Evolutionary conservation across 345 rosid genomes (phyloP).

Genomic region (Anacardium occidentale): DNA sequence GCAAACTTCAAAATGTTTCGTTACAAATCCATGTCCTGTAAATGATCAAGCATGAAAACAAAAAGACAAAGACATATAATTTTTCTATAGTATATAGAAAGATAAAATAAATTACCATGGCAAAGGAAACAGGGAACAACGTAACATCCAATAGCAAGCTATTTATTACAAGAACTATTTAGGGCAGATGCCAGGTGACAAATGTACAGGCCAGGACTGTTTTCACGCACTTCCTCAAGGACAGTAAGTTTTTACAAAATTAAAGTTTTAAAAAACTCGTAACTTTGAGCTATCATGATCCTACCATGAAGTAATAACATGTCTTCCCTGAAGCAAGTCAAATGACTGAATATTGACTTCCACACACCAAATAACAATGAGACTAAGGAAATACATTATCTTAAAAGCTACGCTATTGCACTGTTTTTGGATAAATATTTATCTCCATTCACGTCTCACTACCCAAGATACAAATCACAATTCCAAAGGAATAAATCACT

Average conservation of each 20-base stretch:
- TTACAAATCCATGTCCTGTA: too few relatives aligned
- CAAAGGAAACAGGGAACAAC: neutral
- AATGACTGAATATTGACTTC: neutral
- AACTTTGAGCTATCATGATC: neutral
- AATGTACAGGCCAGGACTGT: neutral
- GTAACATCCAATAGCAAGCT: neutral
- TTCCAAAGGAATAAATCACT: neutral
- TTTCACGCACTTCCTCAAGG: neutral
- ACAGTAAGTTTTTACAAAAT: neutral
- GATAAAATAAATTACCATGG: too few relatives aligned
- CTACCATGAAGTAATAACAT: too few relatives aligned
- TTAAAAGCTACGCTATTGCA: neutral
- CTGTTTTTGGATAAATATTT: too few relatives aligned
- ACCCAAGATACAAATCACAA: neutral
- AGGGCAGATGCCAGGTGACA: neutral
- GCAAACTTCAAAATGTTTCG: neutral
- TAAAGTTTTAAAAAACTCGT: neutral
- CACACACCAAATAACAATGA: neutral
- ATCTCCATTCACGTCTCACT: neutral
- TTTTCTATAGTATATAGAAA: too few relatives aligned
- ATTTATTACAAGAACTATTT: neutral
- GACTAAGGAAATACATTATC: neutral
- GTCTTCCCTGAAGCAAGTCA: neutral
- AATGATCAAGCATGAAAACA: too few relatives aligned
- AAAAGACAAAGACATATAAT: too few relatives aligned